Evolutionary conservation across 768 basidiomycete species (phyloP).

Genomic region (Boletus vinaceobasis): DNA sequence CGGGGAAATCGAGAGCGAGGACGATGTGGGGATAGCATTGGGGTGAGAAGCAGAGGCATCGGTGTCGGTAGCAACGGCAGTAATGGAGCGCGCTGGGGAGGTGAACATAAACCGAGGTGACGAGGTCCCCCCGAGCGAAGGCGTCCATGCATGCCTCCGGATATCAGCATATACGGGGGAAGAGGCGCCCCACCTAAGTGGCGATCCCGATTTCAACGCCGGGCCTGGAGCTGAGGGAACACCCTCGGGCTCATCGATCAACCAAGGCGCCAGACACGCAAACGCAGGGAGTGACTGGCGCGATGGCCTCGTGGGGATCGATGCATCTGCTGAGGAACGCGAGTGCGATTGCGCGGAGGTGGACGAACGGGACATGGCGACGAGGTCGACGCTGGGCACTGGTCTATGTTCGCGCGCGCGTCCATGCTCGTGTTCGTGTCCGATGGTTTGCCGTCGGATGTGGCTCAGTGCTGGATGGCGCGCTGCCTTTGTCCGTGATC

Average conservation of each 20-base stretch:
- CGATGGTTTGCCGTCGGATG: conserved; percentile 17
- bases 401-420: background rate
- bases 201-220: background rate
- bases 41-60: background rate
- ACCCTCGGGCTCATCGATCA: background rate
- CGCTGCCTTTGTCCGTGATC: background rate
- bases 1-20: background rate
- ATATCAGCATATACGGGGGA: background rate
- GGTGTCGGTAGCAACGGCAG: background rate
- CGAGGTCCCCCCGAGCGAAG: background rate
- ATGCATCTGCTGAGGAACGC: conserved; percentile 2
- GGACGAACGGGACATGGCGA: conserved; percentile 12
- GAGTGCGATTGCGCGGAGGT: conserved; percentile 10
- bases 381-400: conserved; percentile 25
- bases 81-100: conserved; percentile 5
- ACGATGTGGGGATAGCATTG: background rate
- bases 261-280: background rate
- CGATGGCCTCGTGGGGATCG: background rate
- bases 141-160: background rate
- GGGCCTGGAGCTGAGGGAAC: background rate
- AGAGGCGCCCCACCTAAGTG: background rate
- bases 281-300: conserved; percentile 22
- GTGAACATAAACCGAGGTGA: background rate
- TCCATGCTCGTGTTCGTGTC: background rate
- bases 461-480: conserved; percentile 12